phyloP scores from a whole-genome alignment of 2,329 filamentous ascomycete genomes.

The Chaetomium sp. region DNA sequence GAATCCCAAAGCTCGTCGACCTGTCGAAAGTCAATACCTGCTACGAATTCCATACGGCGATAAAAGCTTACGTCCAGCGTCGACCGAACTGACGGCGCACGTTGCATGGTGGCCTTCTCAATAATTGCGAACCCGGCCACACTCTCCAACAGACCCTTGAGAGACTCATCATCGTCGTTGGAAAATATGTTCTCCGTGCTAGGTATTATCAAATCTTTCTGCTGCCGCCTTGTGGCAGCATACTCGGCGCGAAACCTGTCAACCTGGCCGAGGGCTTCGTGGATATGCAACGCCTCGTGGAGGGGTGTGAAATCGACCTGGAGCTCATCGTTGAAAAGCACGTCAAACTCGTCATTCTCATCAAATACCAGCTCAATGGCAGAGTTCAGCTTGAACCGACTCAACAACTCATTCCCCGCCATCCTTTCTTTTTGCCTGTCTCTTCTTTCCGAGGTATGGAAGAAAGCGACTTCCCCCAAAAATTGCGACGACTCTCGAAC shows the following conservation, averaged over 20 bases:
- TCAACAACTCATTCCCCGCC: constrained; percentile 67
- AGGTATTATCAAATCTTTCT: constrained; percentile 86
- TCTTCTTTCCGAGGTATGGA: constrained; percentile 84
- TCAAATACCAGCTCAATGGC: constrained; percentile 93
- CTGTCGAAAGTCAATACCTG: constrained; percentile 37
- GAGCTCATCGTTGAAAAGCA: constrained; percentile 90
- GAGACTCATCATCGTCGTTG: constrained; percentile 76
- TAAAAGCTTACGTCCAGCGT: constrained; percentile 62
- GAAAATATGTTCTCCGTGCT: constrained; percentile 67
- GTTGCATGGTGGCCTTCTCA: constrained; percentile 86
- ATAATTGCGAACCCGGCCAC: constrained; percentile 96
- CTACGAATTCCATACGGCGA: background rate
- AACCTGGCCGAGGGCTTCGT: constrained; percentile 85
- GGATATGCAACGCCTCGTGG: constrained; percentile 93
- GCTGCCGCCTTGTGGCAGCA: constrained; percentile 78
- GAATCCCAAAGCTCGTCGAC: constrained; percentile 99
- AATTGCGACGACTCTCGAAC: constrained; percentile 96
- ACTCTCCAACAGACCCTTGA: constrained; percentile 88
- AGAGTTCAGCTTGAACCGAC: constrained; percentile 87
- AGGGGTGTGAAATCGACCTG: constrained; percentile 91
- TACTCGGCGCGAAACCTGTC: constrained; percentile 90
- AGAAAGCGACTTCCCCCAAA: constrained; percentile 91
- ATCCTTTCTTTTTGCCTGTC: constrained; percentile 76
- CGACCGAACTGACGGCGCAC: constrained; percentile 74
- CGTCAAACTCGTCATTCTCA: constrained; percentile 90